Conservation (phyloP, 73 alveolate species). For the Diophrys sp. region DNA sequence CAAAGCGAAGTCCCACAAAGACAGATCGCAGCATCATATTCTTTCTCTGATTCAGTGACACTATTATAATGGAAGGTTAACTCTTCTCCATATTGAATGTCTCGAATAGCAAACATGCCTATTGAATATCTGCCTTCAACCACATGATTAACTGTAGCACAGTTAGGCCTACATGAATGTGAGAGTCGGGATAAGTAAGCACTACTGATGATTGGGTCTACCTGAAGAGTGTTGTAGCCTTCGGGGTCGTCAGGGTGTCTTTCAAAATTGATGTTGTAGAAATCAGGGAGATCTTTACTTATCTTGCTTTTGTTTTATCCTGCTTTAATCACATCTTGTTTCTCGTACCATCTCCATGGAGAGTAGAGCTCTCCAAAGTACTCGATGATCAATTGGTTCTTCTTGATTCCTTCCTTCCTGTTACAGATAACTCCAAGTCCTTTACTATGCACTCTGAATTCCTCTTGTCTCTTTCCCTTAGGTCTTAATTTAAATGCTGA, state of each 20-base stretch:
- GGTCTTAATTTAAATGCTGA: constrained; percentile 63
- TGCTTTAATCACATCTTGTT: constrained; percentile 93
- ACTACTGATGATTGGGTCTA: constrained; percentile 94
- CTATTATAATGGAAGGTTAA: constrained; percentile 96
- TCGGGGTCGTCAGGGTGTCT: constrained; percentile 93
- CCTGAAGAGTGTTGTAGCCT: constrained; percentile 92
- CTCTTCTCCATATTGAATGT: constrained; percentile 92
- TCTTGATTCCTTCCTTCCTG: constrained; percentile 87
- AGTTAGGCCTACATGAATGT: constrained; percentile 96
- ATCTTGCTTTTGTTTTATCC: constrained; percentile 71
- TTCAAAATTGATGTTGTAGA: constrained; percentile 95
- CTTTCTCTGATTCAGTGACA: constrained; percentile 93
- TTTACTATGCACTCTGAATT: constrained; percentile 87
- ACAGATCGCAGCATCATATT: constrained; percentile 91
- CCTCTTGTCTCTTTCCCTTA: constrained; percentile 57
- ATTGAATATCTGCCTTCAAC: constrained; percentile 88
- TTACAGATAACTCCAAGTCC: constrained; percentile 96
- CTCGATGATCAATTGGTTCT: constrained; percentile 88
- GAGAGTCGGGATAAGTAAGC: constrained; percentile 91
- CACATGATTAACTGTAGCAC: constrained; percentile 92
- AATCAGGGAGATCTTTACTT: constrained; percentile 95
- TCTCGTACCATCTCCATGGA: constrained; percentile 98
- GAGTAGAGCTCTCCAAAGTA: constrained; percentile 95
- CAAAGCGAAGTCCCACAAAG: constrained; percentile 89
- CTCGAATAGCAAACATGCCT: constrained; percentile 97